Evolutionary conservation across 2,329 filamentous ascomycete species (phyloP).

Genomic region (Pyrenochaeta sp.): DNA sequence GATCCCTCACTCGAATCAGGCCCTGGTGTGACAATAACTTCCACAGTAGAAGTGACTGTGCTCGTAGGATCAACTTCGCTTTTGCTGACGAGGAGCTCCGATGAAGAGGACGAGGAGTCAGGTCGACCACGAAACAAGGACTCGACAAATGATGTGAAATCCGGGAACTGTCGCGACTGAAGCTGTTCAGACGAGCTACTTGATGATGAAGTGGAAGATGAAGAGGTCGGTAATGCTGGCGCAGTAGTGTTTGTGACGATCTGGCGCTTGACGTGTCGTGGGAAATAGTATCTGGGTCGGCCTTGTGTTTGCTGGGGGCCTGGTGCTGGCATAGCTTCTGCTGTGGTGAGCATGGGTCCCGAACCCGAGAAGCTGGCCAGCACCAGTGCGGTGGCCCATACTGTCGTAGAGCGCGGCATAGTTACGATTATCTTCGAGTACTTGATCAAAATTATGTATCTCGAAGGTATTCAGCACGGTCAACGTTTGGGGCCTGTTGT

Average conservation of each 20-base stretch:
- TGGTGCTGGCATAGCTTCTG: conserved; percentile 59
- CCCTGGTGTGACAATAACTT: conserved; percentile 27
- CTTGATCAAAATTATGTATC: conserved; percentile 35
- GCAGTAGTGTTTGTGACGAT: conserved; percentile 48
- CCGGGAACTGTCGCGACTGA: conserved; percentile 30
- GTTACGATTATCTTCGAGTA: conserved; percentile 44
- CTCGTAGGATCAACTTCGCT: conserved; percentile 20
- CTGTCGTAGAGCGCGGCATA: conserved; percentile 56
- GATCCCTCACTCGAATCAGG: conserved; percentile 11
- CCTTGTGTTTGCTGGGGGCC: conserved; percentile 44
- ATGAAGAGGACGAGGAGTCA: conserved; percentile 15
- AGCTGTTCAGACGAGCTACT: conserved; percentile 28
- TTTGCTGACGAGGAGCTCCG: conserved; percentile 12
- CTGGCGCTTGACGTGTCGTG: conserved; percentile 57
- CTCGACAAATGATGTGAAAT: conserved; percentile 39
- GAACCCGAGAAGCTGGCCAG: conserved; percentile 56
- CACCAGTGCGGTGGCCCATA: conserved; percentile 57
- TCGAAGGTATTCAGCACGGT: conserved; percentile 30
- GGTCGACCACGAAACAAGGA: conserved; percentile 32
- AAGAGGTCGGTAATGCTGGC: conserved; percentile 34
- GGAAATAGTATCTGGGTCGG: conserved; percentile 58
- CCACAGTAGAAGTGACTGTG: conserved; percentile 17
- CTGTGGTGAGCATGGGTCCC: conserved; percentile 55
- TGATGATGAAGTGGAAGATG: conserved; percentile 24
- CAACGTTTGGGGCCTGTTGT: conserved; percentile 22